phyloP scores from a whole-genome alignment of 371 early-diverging fungal genomes.

The Mortierella sp. region DNA sequence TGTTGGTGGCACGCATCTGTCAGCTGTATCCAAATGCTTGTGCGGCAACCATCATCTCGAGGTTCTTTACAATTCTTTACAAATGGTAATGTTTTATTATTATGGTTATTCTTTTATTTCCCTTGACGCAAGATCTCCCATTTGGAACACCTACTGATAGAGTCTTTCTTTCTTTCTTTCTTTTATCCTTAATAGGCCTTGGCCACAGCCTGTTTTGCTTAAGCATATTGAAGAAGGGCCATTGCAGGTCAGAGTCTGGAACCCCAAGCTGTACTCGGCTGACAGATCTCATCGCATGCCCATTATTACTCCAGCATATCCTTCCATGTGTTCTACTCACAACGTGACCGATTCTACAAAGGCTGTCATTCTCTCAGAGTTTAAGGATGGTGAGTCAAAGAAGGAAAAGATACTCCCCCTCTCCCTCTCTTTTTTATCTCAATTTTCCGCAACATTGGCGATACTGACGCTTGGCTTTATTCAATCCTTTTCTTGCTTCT shows the following conservation, averaged over 20 bases:
- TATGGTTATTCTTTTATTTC: background rate
- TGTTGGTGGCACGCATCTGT: conserved; percentile 97
- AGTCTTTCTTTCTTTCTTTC: conserved; percentile 1
- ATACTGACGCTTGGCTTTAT: too few species aligned
- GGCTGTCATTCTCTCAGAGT: conserved; percentile 87
- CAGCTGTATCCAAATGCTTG: conserved; percentile 98
- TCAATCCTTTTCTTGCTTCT: too few species aligned
- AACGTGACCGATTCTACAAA: conserved; percentile 97
- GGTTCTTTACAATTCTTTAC: conserved; percentile 93
- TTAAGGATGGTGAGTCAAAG: conserved; percentile 66
- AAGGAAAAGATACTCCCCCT: background rate
- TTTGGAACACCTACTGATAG: background rate
- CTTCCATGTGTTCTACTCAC: conserved; percentile 99
- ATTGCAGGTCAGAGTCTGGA: conserved; percentile 96
- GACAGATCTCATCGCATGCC: conserved; percentile 98
- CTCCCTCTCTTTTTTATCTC: background rate
- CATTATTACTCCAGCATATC: conserved; percentile 99
- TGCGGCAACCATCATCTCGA: conserved; percentile 85
- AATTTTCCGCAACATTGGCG: background rate
- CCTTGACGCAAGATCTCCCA: background rate
- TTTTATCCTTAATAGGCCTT: conserved; percentile 65
- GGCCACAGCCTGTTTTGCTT: conserved; percentile 98
- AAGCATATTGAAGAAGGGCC: conserved; percentile 94
- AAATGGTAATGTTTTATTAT: conserved; percentile 73
- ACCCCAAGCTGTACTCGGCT: conserved; percentile 90